These are phyloP conservation scores for Leptographium radiaticola DNA, from an alignment of 2,329 filamentous ascomycete genomes.

Conservation along the genomic window DNA sequence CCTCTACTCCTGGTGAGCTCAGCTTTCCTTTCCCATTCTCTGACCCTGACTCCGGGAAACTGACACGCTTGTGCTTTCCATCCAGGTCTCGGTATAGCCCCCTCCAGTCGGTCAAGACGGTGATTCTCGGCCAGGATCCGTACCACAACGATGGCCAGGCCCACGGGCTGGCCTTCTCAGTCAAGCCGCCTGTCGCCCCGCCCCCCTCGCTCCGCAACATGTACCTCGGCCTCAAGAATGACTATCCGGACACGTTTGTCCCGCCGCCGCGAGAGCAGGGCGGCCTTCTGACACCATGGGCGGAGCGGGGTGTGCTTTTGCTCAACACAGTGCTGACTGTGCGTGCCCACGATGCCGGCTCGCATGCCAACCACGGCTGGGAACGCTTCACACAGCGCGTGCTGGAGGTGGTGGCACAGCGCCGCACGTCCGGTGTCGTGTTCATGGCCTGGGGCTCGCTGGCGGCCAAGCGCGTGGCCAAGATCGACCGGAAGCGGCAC, in stretches of 20 bases:
- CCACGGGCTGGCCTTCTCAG: conserved; percentile 91
- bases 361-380: conserved; percentile 79
- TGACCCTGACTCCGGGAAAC: not conserved
- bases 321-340: conserved; percentile 94
- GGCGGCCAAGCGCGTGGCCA: conserved; percentile 65
- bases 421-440: conserved; percentile 69
- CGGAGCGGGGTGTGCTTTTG: conserved; percentile 80
- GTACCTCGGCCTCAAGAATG: conserved; percentile 74
- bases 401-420: conserved; percentile 73
- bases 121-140: conserved; percentile 91
- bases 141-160: conserved; percentile 96
- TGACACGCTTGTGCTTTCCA: not conserved
- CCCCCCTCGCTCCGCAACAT: conserved; percentile 91
- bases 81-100: conserved; percentile 89
- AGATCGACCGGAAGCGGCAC: conserved; percentile 61
- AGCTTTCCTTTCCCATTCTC: not conserved
- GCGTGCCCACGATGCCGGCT: conserved; percentile 75
- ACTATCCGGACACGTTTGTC: conserved; percentile 67
- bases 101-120: conserved; percentile 75
- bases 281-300: conserved; percentile 85
- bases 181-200: conserved; percentile 74
- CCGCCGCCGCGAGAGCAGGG: conserved; percentile 67
- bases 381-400: conserved; percentile 84
- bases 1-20: conserved; percentile 76
- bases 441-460: conserved; percentile 90